Base-by-base conservation (phyloP, 352 stramenopile species). In the Pythium dissimile region DNA sequence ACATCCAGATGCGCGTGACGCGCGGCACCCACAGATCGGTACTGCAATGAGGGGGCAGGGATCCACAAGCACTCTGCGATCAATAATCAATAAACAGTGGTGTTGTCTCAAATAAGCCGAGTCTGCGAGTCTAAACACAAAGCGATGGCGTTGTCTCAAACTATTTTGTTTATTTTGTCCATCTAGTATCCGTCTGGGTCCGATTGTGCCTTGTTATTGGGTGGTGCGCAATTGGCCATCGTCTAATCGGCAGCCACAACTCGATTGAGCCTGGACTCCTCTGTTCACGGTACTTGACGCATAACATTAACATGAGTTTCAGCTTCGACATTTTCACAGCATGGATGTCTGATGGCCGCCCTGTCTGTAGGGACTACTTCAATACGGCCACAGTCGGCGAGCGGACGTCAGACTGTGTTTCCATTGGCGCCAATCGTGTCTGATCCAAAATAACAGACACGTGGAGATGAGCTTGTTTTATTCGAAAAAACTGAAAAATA, bases 401-500 rank as follows among this genome's bases (percentile, higher is more conserved):
- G 50, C 50, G 50, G 50, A 26, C 37, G 50, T 28, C 23, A 48
- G 37, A 38, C 35, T 56, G 35, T 56, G 38, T 54, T 61, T 54
- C 54, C 54, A 61, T 61, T 61, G 54, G 54, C 13, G 43, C 20
- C 24, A 41, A n/a, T 9, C 55, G 30, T 28, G 46, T 62, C 55
- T 63, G 55, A 46, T 57, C 47, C 20, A 1, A 26, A 23, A 63
- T 50, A 54, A 46, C 44, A 60, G 53, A 60, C 30, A 27, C 41
- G 28, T n/a, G 24, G 23, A 47, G 21, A 31, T 43, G 38, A 23
- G 41, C 28, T 23, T 13, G 23, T 15, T 3, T 16, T 28, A 16
- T 62, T 62, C 54, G 34, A 56, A 60, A 60, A 60, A 56, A 56
- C 23, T 27, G 11, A 26, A 49, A 58, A 58, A 58, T 58, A 58